Conservation (phyloP, 1,139 yeast genomes). For the Candida sanyaensis region DNA sequence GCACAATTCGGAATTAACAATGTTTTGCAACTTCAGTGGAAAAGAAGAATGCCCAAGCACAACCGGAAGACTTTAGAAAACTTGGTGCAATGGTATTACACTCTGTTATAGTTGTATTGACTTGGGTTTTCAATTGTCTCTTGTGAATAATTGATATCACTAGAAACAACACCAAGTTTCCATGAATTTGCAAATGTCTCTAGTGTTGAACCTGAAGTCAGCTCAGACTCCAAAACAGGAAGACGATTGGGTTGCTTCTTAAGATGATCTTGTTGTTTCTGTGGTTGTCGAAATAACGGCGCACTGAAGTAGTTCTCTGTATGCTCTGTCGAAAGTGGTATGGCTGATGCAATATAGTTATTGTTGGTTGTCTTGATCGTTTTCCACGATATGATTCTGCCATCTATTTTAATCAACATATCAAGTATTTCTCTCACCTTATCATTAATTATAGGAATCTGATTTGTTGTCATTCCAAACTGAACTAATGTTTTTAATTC, state of each 20-base stretch:
- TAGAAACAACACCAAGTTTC: slow-evolving; percentile 9
- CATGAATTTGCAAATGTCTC: slow-evolving; percentile 7
- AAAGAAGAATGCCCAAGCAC: too few species aligned
- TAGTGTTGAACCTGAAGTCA: neutral
- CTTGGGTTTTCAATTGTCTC: neutral
- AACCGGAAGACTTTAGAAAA: too few species aligned
- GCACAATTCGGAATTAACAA: neutral
- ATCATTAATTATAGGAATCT: slow-evolving; percentile 20
- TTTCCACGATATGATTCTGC: slow-evolving; percentile 23
- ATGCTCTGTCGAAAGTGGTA: slow-evolving; percentile 13
- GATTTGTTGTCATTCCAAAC: slow-evolving; percentile 30
- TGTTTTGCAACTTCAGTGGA: neutral
- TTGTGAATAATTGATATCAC: slow-evolving; percentile 3
- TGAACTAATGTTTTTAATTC: slow-evolving; percentile 33
- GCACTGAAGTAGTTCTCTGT: slow-evolving; percentile 14
- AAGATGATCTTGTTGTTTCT: neutral
- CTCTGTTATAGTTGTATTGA: neutral
- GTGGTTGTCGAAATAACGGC: slow-evolving; percentile 4
- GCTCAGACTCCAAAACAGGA: neutral
- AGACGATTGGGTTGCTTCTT: neutral
- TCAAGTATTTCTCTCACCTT: slow-evolving; percentile 26
- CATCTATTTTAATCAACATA: slow-evolving; percentile 16
- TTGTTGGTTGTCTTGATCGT: neutral
- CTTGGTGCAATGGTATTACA: neutral
- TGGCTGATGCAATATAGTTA: slow-evolving; percentile 17